phyloP scores from a whole-genome alignment of 306 rosid genomes.

The Cucurbita pepo region DNA sequence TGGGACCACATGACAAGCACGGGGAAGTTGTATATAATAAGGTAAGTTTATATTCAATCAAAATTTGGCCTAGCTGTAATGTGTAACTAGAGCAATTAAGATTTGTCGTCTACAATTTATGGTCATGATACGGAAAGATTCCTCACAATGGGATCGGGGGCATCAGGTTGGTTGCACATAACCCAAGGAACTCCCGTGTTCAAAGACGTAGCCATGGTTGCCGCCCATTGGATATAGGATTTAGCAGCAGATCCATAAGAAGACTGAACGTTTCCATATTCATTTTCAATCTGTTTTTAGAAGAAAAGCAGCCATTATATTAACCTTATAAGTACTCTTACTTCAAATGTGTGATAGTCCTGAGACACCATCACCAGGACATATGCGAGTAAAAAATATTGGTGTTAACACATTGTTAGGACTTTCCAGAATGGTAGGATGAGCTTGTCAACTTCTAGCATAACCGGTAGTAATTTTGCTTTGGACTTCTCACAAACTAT shows the following conservation, averaged over 20 bases:
- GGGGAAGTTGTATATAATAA: neutral
- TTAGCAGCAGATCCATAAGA: slow-evolving; percentile 55
- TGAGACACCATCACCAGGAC: no score
- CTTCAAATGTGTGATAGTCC: neutral
- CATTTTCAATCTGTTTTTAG: slow-evolving; percentile 58
- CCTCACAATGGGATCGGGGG: slow-evolving; percentile 86
- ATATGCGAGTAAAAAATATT: neutral
- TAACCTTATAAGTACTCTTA: neutral
- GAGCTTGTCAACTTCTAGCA: neutral
- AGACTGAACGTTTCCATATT: slow-evolving; percentile 49
- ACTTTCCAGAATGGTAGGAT: no score
- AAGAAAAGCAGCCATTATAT: neutral
- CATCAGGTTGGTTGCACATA: slow-evolving; percentile 87
- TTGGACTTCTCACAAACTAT: no score
- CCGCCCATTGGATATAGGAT: slow-evolving; percentile 74
- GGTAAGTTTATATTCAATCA: neutral
- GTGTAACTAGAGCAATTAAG: neutral
- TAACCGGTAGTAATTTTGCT: no score
- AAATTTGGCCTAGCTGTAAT: neutral
- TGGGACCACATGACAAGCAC: neutral
- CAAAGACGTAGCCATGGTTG: slow-evolving; percentile 70
- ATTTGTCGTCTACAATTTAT: neutral
- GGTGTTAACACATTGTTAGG: no score
- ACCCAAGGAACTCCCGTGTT: slow-evolving; percentile 98
- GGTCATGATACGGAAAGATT: neutral